Evolutionary conservation across 2,329 filamentous ascomycete genomes (phyloP), one percentile per base, ranked within the genome.

Genomic region (Nectriaceae sp.): DNA sequence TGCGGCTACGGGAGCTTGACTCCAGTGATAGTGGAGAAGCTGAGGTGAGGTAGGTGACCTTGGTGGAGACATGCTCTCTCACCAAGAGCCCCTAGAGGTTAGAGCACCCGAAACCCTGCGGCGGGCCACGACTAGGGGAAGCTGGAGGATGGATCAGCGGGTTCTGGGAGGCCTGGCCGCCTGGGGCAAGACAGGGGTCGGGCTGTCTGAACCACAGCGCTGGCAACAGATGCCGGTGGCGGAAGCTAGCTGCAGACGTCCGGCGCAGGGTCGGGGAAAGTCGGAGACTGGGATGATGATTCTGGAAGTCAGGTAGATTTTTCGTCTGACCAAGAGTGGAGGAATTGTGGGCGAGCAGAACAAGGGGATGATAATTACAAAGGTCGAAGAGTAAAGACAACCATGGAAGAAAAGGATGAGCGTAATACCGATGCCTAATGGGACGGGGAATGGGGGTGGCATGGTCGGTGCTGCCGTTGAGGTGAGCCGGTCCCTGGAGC

Each of bases 31-130:
- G 33, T 36, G 33, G 24, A 29, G 24, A 13, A 29, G 24, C 24
- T 54, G 51, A 43, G 33, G 40, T 44, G 42, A 49, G 43, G 33
- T 47, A 44, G 41, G 49, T 40, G 41, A 36, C 31, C 39, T 40
- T 33, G 42, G 41, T 44, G 40, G 40, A 43, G 22, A 18, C 39
- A 35, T 38, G 21, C 40, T 39, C 44, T 49, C 51, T 60, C 55
- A 62, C 59, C 59, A 60, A 53, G 59, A 61, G 59, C 59, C 59
- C 57, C 55, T 62, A 62, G 59, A 61, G 59, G 59, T 62, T 60
- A 61, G 59, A 59, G 59, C 50, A 59, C 57, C 59, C 57, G 59
- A 62, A 53, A 42, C 44, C 56, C 33, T 10, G 49, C 20, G 31
- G 36, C 36, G 16, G 40, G 26, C 11, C n/a, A 40, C 11, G 20